These are phyloP conservation scores for Solioccasus polychromus DNA, from an alignment of 768 basidiomycete species.

Conservation along the genomic window DNA sequence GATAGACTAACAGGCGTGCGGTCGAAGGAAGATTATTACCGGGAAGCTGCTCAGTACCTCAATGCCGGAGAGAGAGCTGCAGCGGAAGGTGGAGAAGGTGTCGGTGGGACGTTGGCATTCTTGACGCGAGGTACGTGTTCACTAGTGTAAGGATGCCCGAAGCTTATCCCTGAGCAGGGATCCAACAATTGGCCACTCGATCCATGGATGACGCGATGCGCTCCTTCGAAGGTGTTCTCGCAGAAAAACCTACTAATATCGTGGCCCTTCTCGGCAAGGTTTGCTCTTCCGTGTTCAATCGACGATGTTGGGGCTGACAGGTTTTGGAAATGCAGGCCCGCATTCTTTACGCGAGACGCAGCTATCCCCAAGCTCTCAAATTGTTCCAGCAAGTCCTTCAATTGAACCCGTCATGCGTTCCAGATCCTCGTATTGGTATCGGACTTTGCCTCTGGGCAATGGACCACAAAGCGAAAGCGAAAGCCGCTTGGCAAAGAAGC, in stretches of 20 bases:
- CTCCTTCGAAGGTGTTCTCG: constrained; percentile 78
- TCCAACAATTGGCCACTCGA: constrained; percentile 76
- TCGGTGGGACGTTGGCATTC: constrained; percentile 55
- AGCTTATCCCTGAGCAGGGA: constrained; percentile 46
- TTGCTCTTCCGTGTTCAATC: constrained; percentile 3
- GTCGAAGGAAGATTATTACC: constrained; percentile 65
- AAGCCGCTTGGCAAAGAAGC: constrained; percentile 87
- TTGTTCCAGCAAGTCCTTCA: constrained; percentile 82
- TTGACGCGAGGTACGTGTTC: constrained; percentile 60
- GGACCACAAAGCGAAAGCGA: constrained; percentile 78
- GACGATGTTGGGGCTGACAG: not conserved
- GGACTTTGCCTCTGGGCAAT: constrained; percentile 92
- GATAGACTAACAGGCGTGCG: constrained; percentile 59
- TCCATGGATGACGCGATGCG: constrained; percentile 79
- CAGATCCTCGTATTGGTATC: constrained; percentile 94
- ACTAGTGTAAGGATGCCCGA: not conserved
- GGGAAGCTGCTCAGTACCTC: constrained; percentile 65
- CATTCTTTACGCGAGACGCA: constrained; percentile 76
- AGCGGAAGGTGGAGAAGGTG: constrained; percentile 57
- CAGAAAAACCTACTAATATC: constrained; percentile 78
- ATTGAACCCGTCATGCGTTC: constrained; percentile 73
- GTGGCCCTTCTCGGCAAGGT: constrained; percentile 89
- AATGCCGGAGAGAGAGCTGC: constrained; percentile 57
- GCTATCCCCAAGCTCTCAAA: constrained; percentile 76
- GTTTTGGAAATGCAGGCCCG: constrained; percentile 53